Evolutionary conservation across 805 yeast genomes (phyloP), one percentile per base, ranked within the genome.

Genomic region (Pichia phayaonensis): DNA sequence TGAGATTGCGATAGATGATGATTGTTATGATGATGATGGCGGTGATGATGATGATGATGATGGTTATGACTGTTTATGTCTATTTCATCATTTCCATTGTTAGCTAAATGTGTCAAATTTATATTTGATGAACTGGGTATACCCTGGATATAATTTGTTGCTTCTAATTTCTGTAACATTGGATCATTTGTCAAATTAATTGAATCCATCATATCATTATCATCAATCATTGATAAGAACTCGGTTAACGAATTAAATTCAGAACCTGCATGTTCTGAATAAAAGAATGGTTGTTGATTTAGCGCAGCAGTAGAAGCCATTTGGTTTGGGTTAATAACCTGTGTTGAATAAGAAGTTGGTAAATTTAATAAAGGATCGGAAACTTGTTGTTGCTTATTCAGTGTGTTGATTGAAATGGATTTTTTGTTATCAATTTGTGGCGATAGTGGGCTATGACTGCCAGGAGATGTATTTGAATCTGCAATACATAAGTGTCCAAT

Each of bases 211-310:
- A 83, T 69, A 47, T 82, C 86, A 0, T 90, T 86, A 61, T 90
- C 96, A 59, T 90, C 97, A 44, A 90, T 79, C 87, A 90, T 87
- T 1, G 90, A 82, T 47, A 90, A 70, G 60, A 90, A 90, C 62
- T 90, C 97, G 52, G 89, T 89, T 57, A 90, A 72, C 0, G 96
- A 89, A 54, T 89, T 82, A 62, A 90, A 90, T 67, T 90, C 97
- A 21, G 94, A 83, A 2, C 96, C 96, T 0, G 94, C 95, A 63
- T 90, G 95, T 60, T 90, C 96, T 0, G 96, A 86, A 55, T 81
- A 84, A 69, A 90, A 90, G 51, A 85, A 79, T 0, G 95, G 94
- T 55, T 82, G 86, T 52, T 82, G 87, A 57, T 76, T 68, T n/a
- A 68, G 54, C 5, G 66, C 49, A 0, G 62, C 50, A 12, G 65